Conservation (phyloP, 176 grass and related monocot genomes). For the Oryza brachyantha region DNA sequence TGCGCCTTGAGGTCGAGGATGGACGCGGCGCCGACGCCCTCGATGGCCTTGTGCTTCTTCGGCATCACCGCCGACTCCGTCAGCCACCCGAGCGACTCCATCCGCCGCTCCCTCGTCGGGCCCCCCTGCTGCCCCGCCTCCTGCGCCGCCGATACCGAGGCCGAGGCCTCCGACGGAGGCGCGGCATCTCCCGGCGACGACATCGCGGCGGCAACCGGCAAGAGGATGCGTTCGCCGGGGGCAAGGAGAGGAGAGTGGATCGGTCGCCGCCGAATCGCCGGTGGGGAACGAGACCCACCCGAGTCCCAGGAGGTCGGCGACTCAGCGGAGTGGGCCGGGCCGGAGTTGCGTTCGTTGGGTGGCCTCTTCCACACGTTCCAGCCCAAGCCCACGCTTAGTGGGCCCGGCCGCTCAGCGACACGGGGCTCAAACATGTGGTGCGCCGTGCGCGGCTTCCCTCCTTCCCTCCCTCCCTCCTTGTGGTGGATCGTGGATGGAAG, state of each 20-base stretch:
- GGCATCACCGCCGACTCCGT: constrained; percentile 95
- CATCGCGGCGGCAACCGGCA: constrained; percentile 22
- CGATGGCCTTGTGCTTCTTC: constrained; percentile 96
- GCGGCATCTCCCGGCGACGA: constrained; percentile 26
- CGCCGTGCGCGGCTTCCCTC: background rate
- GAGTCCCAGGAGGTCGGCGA: background rate
- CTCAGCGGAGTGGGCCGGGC: constrained; percentile 10
- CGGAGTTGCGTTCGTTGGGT: background rate
- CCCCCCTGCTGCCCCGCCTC: constrained; percentile 9
- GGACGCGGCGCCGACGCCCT: constrained; percentile 86
- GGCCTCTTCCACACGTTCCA: background rate
- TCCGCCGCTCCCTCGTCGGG: constrained; percentile 39
- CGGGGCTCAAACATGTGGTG: constrained; percentile 31
- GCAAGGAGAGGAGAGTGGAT: background rate
- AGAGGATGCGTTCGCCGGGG: background rate
- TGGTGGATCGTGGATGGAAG: constrained; percentile 58
- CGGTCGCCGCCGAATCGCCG: background rate
- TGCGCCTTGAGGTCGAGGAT: constrained; percentile 96
- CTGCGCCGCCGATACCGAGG: background rate
- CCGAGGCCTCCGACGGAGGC: constrained; percentile 6
- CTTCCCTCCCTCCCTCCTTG: background rate
- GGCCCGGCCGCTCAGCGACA: constrained; percentile 4
- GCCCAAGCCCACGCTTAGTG: background rate
- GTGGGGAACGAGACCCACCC: background rate
- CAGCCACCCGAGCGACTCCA: constrained; percentile 95